Evolutionary conservation across 148 eudicot species (phyloP).

Genomic region (Tetragonia tetragonoides): DNA sequence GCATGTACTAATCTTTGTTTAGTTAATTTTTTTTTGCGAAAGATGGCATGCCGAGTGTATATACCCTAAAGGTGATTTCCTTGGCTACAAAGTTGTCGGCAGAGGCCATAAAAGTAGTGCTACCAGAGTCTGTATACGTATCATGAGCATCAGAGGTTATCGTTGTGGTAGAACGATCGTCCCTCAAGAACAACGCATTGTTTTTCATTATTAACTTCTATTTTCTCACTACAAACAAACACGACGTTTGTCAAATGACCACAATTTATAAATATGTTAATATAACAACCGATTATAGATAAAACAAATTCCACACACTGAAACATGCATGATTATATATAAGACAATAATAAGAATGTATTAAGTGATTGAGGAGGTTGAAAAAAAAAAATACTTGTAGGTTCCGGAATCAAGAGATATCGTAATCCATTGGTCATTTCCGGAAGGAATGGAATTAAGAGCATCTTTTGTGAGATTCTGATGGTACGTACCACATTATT

Average conservation of each 20-base stretch:
- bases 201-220: not conserved
- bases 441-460: conserved; percentile 21
- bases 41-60: not conserved
- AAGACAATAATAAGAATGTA: no score
- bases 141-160: conserved; percentile 10
- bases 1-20: no score
- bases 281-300: not conserved
- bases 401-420: not conserved
- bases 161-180: not conserved
- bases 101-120: conserved; percentile 10
- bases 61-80: conserved; percentile 20
- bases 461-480: conserved; percentile 23
- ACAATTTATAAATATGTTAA: not conserved
- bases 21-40: not conserved
- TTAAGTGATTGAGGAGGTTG: no score
- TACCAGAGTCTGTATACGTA: not conserved
- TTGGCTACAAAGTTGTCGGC: conserved; percentile 28
- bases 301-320: no score
- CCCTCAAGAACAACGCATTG: conserved; percentile 23
- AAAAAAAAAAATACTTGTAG: conserved; percentile 18
- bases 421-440: conserved; percentile 18
- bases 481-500: conserved; percentile 13
- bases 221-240: conserved; percentile 1
- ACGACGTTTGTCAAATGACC: not conserved
- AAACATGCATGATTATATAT: no score